Evolutionary conservation across 176 grass and related monocot genomes (phyloP).

Genomic region (Triticum monococcum): DNA sequence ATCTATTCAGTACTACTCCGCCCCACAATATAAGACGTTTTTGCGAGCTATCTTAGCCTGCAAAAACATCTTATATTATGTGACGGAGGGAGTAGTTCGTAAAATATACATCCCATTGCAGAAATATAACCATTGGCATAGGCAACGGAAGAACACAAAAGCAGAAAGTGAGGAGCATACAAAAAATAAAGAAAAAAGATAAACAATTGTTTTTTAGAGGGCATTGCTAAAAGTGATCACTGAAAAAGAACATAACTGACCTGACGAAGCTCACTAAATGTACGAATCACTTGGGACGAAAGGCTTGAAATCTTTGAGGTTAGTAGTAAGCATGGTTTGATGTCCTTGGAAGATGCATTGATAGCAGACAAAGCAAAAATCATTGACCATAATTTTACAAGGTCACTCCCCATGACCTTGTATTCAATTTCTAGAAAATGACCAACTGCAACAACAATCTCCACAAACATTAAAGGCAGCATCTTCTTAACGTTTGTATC

Average conservation of each 20-base stretch:
- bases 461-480: conserved; percentile 62
- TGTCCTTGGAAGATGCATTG: conserved; percentile 67
- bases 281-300: conserved; percentile 64
- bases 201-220: neutral
- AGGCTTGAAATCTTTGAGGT: conserved; percentile 73
- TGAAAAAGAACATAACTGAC: conserved; percentile 53
- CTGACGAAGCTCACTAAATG: conserved; percentile 94
- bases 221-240: conserved; percentile 9
- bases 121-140: neutral
- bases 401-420: conserved; percentile 69
- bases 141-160: conserved; percentile 14
- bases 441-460: conserved; percentile 69
- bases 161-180: conserved; percentile 1
- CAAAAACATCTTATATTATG: too few species aligned
- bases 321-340: conserved; percentile 55
- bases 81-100: neutral
- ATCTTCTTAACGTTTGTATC: conserved; percentile 72
- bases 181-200: conserved; percentile 15
- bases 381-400: conserved; percentile 76
- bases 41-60: too few species aligned
- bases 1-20: neutral
- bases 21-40: too few species aligned
- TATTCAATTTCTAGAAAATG: conserved; percentile 90
- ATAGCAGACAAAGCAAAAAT: conserved; percentile 75
- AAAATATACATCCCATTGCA: conserved; percentile 12